Conservation (phyloP, 1,284 basidiomycete genomes). For the Cryptococcus maquisensis region DNA sequence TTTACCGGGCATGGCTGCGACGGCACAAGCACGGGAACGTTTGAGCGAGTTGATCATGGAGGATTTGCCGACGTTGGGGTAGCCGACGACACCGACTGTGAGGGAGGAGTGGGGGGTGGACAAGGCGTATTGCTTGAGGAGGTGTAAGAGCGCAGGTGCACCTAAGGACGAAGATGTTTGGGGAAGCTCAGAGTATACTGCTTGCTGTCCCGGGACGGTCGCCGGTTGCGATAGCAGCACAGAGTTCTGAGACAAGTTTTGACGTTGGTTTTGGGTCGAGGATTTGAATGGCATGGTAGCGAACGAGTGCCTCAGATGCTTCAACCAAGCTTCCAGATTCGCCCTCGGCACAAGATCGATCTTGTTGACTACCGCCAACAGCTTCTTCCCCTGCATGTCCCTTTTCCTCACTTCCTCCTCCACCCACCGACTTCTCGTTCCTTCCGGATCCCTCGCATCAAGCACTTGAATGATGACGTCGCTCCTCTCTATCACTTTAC, state of each 20-base stretch:
- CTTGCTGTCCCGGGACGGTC: conserved; percentile 46
- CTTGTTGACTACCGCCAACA: conserved; percentile 88
- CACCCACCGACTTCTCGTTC: conserved; percentile 76
- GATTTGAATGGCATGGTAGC: conserved; percentile 94
- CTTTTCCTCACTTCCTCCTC: conserved; percentile 83
- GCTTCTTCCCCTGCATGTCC: conserved; percentile 77
- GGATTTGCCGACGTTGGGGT: conserved; percentile 97
- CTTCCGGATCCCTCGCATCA: conserved; percentile 88
- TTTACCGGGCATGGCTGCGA: conserved; percentile 93
- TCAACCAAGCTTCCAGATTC: conserved; percentile 87
- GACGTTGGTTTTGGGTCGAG: conserved; percentile 72
- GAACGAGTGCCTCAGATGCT: conserved; percentile 81
- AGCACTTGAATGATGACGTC: conserved; percentile 79
- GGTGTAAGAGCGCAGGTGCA: conserved; percentile 63
- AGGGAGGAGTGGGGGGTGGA: conserved; percentile 65
- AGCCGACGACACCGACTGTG: conserved; percentile 91
- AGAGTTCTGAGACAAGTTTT: conserved; percentile 59
- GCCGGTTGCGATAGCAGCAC: conserved; percentile 40
- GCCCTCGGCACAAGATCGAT: conserved; percentile 85
- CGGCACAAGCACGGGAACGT: conserved; percentile 76
- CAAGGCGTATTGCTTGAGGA: conserved; percentile 83
- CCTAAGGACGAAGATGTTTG: conserved; percentile 65
- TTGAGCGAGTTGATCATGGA: conserved; percentile 93
- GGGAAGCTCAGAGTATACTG: conserved; percentile 37
- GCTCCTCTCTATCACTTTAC: conserved; percentile 88